phyloP scores from a whole-genome alignment of 495 filamentous ascomycete genomes.

The Penicillium coffeae region DNA sequence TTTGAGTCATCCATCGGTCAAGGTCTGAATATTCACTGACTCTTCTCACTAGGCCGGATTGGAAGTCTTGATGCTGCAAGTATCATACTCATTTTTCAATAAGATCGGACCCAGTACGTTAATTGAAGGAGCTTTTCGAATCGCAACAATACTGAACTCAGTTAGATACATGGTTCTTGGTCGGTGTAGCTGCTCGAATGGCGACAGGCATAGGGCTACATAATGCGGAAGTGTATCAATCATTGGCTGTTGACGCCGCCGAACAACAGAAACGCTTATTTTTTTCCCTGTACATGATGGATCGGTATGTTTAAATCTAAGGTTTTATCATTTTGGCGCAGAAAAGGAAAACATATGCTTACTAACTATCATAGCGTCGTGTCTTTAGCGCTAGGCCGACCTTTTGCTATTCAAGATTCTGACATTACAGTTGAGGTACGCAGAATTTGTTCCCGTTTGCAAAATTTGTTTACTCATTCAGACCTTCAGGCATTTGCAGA shows the following conservation, averaged over 20 bases:
- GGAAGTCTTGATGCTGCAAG: constrained; percentile 39
- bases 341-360: too few relatives aligned
- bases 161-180: constrained; percentile 35
- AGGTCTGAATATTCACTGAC: not conserved
- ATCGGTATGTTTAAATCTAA: constrained; percentile 28
- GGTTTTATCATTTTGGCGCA: too few relatives aligned
- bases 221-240: constrained; percentile 18
- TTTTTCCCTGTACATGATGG: constrained; percentile 45
- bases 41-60: constrained; percentile 22
- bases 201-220: constrained; percentile 34
- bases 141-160: too few relatives aligned
- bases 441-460: not conserved
- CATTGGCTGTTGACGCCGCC: constrained; percentile 20
- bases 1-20: not conserved
- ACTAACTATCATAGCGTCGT: too few relatives aligned
- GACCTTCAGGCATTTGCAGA: constrained; percentile 29
- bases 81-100: constrained; percentile 42
- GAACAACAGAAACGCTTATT: constrained; percentile 37
- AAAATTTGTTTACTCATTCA: not conserved
- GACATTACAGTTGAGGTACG: constrained; percentile 35
- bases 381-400: constrained; percentile 35
- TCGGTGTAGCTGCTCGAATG: constrained; percentile 31
- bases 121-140: too few relatives aligned
- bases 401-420: constrained; percentile 38
- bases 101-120: constrained; percentile 38